Conservation (phyloP, 495 filamentous ascomycete species). For the Astrocystis sublimbata region DNA sequence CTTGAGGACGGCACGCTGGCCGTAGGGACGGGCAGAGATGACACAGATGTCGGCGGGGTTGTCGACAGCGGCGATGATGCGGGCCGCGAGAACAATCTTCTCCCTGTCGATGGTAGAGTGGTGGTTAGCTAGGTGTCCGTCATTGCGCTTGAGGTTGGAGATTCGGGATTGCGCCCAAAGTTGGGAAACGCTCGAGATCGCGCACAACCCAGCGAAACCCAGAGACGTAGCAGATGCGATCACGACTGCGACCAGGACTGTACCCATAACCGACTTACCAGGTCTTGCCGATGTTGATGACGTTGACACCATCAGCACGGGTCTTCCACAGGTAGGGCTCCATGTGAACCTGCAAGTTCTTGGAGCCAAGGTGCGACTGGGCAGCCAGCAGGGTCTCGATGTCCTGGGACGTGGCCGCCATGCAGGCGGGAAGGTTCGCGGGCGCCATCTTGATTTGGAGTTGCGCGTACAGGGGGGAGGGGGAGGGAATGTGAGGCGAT, state of each 20-base stretch:
- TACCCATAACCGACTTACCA: constrained; percentile 69
- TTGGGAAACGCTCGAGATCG: no score
- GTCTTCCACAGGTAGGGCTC: constrained; percentile 99
- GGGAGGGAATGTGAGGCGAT: constrained; percentile 54
- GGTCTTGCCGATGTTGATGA: constrained; percentile 99
- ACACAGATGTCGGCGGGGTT: constrained; percentile 99
- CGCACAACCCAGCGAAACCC: no score
- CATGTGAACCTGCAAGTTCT: constrained; percentile 99
- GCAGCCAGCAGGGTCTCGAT: constrained; percentile 99
- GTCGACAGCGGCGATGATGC: constrained; percentile 97
- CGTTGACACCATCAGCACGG: constrained; percentile 93
- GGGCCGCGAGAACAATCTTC: constrained; percentile 97
- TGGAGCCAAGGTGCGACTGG: constrained; percentile 94
- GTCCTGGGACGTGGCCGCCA: constrained; percentile 72
- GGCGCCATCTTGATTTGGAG: constrained; percentile 84
- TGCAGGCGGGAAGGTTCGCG: constrained; percentile 82
- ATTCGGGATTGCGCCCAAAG: no score
- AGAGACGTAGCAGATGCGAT: no score
- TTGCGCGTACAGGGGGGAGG: constrained; percentile 46
- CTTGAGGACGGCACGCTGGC: constrained; percentile 98
- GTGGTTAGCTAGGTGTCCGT: constrained; percentile 20
- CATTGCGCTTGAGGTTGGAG: no score
- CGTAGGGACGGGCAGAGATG: constrained; percentile 98
- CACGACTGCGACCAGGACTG: no score
- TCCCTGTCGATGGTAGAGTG: constrained; percentile 61